phyloP scores from a whole-genome alignment of 78 protist genomes.

The Bigelowiella natans region DNA sequence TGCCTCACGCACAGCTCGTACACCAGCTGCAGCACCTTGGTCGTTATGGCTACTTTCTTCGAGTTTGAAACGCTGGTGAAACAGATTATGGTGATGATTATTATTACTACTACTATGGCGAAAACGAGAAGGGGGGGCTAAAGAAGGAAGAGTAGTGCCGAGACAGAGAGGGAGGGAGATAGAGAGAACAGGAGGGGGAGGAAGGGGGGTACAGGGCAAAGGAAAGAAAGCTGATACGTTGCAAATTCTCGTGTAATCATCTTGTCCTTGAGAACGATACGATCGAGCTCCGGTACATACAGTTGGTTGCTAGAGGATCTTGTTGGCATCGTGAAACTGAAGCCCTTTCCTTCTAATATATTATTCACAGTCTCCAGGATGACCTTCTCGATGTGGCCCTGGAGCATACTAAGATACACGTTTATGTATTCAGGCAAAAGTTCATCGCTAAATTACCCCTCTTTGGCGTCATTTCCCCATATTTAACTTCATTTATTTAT shows the following conservation, averaged over 20 bases:
- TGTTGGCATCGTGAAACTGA: slow-evolving; percentile 32
- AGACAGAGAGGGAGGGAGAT: neutral
- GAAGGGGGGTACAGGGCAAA: too few relatives aligned
- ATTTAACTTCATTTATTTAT: too few relatives aligned
- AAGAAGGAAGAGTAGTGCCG: neutral
- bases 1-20: slow-evolving; percentile 41
- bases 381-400: slow-evolving; percentile 16
- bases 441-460: too few relatives aligned
- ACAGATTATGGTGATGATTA: neutral
- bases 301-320: slow-evolving; percentile 32
- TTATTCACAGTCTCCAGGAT: neutral
- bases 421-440: too few relatives aligned
- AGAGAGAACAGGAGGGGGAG: neutral
- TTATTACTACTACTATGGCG: neutral
- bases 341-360: slow-evolving; percentile 30
- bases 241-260: slow-evolving; percentile 21
- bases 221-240: neutral
- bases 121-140: neutral
- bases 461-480: too few relatives aligned
- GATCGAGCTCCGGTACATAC: slow-evolving; percentile 51
- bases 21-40: slow-evolving; percentile 40
- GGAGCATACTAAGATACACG: neutral
- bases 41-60: slow-evolving; percentile 52
- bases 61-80: neutral
- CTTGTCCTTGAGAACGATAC: slow-evolving; percentile 35